These are phyloP conservation scores for Vigna angularis DNA, from an alignment of 306 rosid genomes.

Conservation along the genomic window DNA sequence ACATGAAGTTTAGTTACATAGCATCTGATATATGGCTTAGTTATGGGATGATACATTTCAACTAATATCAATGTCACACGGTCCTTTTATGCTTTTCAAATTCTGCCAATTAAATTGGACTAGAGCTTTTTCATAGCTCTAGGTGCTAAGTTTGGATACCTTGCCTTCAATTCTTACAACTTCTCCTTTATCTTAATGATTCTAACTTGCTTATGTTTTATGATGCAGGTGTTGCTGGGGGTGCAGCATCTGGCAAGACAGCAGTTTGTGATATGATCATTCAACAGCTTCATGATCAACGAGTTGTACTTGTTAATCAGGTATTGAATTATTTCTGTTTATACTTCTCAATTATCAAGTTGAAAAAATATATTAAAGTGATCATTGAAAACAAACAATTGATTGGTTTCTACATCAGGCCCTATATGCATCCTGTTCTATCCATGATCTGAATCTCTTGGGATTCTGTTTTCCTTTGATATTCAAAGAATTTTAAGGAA, in stretches of 20 bases:
- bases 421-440: slow-evolving; percentile 6
- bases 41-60: background rate
- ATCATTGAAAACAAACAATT: slow-evolving; percentile 14
- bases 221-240: slow-evolving; percentile 93
- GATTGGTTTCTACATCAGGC: background rate
- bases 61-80: background rate
- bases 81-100: slow-evolving; percentile 1
- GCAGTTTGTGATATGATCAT: slow-evolving; percentile 97
- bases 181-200: slow-evolving; percentile 17
- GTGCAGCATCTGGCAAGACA: slow-evolving; percentile 98
- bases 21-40: background rate
- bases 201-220: slow-evolving; percentile 29
- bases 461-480: slow-evolving; percentile 19
- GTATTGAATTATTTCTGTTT: slow-evolving; percentile 46
- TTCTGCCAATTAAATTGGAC: slow-evolving; percentile 16
- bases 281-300: slow-evolving; percentile 99
- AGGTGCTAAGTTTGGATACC: slow-evolving; percentile 5
- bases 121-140: slow-evolving; percentile 13
- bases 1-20: slow-evolving; percentile 10
- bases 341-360: slow-evolving; percentile 21
- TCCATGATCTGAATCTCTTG: background rate
- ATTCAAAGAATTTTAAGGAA: slow-evolving; percentile 12
- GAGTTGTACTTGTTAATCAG: slow-evolving; percentile 97
- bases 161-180: background rate
- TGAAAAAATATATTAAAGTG: slow-evolving; percentile 24